These are phyloP conservation scores for Ophiocordyceps robertsii DNA, from an alignment of 2,329 filamentous ascomycete species.

Conservation along the genomic window DNA sequence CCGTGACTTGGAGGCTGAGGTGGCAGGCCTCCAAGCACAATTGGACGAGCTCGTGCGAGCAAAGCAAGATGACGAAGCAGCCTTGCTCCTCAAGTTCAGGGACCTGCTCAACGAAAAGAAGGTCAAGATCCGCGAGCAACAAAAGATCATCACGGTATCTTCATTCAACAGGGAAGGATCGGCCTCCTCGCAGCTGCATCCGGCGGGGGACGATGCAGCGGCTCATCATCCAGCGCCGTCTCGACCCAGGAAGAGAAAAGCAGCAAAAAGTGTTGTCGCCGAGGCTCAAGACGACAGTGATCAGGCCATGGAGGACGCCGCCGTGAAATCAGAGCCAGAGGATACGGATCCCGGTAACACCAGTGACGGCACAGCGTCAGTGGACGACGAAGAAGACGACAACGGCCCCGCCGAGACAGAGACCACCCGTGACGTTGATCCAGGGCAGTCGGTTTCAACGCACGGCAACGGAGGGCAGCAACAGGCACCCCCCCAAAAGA, in stretches of 20 bases:
- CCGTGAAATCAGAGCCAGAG: conserved; percentile 18
- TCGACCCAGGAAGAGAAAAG: conserved; percentile 37
- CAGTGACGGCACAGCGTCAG: conserved; percentile 26
- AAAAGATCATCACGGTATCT: conserved; percentile 39
- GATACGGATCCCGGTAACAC: conserved; percentile 26
- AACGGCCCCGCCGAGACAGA: conserved; percentile 12
- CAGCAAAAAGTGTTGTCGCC: conserved; percentile 23
- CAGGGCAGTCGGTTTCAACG: background rate
- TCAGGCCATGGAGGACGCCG: conserved; percentile 36
- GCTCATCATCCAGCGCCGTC: conserved; percentile 19
- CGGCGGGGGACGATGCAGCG: conserved; percentile 10
- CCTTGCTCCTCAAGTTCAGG: conserved; percentile 55
- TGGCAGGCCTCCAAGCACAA: conserved; percentile 46
- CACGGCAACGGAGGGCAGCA: conserved; percentile 1
- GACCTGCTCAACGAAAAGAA: conserved; percentile 68
- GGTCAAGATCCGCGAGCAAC: conserved; percentile 62
- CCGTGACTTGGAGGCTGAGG: conserved; percentile 36
- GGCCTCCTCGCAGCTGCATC: conserved; percentile 13
- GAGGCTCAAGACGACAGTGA: conserved; percentile 28
- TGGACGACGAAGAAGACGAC: conserved; percentile 27
- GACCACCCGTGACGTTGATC: background rate
- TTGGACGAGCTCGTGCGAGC: conserved; percentile 52
- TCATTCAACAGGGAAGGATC: conserved; percentile 18
- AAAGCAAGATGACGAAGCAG: conserved; percentile 54
- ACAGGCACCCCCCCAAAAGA: conserved; percentile 8